A percentile compares a stretch with the other conserved stretches of the same genome.
phyloP scores from a whole-genome alignment of 2,329 filamentous ascomycete genomes.

The Sporothrix brunneoviolacea region DNA sequence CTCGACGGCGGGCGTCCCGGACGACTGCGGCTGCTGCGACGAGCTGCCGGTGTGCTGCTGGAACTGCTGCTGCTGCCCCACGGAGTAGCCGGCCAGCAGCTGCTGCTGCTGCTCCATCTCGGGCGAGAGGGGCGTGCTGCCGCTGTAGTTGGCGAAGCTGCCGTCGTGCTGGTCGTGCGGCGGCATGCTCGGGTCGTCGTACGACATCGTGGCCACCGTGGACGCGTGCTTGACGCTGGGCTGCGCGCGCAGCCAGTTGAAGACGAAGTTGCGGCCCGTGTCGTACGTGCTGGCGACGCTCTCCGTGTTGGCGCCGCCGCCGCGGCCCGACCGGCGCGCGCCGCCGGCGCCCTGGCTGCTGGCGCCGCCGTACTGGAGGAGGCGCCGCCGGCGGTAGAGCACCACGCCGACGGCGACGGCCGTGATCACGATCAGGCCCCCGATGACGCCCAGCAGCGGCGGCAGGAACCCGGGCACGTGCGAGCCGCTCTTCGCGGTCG shows the following conservation, averaged over 20 bases:
- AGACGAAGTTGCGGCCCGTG: slow-evolving; percentile 39
- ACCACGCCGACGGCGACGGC: slow-evolving; percentile 44
- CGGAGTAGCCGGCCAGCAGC: background rate
- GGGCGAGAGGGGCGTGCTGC: slow-evolving; percentile 26
- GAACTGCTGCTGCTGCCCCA: slow-evolving; percentile 24
- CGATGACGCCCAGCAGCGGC: slow-evolving; percentile 55
- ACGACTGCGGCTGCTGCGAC: background rate
- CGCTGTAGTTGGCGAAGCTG: slow-evolving; percentile 1
- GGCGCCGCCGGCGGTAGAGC: slow-evolving; percentile 44
- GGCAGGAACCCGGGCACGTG: slow-evolving; percentile 51
- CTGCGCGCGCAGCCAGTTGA: slow-evolving; percentile 47
- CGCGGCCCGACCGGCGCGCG: slow-evolving; percentile 19
- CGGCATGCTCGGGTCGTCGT: slow-evolving; percentile 4
- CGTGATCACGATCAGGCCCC: slow-evolving; percentile 51
- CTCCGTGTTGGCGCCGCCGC: slow-evolving; percentile 24
- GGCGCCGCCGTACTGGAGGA: slow-evolving; percentile 24
- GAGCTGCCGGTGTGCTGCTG: slow-evolving; percentile 8
- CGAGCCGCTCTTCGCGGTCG: slow-evolving; percentile 18
- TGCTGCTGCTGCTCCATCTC: slow-evolving; percentile 28
- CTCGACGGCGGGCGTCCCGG: slow-evolving; percentile 25
- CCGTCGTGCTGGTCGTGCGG: background rate
- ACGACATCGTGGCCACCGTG: slow-evolving; percentile 36
- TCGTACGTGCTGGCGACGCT: slow-evolving; percentile 41
- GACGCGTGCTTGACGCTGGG: slow-evolving; percentile 35
- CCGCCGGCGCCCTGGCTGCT: background rate